Base-by-base conservation (phyloP, 169 alveolate genomes). In the Cryptosporidium bovis region DNA sequence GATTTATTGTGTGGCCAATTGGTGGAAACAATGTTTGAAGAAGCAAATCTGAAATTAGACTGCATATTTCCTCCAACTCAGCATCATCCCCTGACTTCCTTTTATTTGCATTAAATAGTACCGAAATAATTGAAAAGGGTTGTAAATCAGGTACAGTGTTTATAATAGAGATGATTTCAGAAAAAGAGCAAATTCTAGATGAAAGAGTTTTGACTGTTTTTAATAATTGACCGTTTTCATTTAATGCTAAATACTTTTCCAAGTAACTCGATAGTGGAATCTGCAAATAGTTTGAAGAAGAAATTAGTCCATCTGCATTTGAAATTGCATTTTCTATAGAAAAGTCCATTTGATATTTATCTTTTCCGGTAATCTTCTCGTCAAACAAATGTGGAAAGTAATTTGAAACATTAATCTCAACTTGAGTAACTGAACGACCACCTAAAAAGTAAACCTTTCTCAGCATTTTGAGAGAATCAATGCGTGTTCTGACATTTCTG, bases 1-100 rank as follows among this genome's bases (percentile, higher is more conserved):
- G 34, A 29, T 60, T 58, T 56, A 77, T 60, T 18, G 51, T 18
- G 27, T 77, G 87, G 13, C 27, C 48, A 36, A 29, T 62, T 16
- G 87, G 87, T 1, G 87, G 87, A 60, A 77, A 13, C 12, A 77
- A 48, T 29, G 10, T 58, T 77, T 77, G 87, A 77, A 77, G 87
- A 24, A 77, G 65, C 29, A 46, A 29, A 36, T 77, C 87, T 1
- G 87, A 77, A 13, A 77, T 48, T 16, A 46, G 51, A 66, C 71
- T 77, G 29, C 87, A 77, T 7, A 58, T 5, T 6, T 20, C 65
- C 29, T 77, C 87, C 33, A 60, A 12, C 18, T 77, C 55, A 13
- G 20, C 24, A 7, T 44, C 64, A 27, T 44, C 46, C 29, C 27
- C 4, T 12, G 27, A 16, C 20, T 18, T 34, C 1, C 65, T 56